phyloP scores from a whole-genome alignment of 441 rosid genomes.

The Adansonia grandidieri region DNA sequence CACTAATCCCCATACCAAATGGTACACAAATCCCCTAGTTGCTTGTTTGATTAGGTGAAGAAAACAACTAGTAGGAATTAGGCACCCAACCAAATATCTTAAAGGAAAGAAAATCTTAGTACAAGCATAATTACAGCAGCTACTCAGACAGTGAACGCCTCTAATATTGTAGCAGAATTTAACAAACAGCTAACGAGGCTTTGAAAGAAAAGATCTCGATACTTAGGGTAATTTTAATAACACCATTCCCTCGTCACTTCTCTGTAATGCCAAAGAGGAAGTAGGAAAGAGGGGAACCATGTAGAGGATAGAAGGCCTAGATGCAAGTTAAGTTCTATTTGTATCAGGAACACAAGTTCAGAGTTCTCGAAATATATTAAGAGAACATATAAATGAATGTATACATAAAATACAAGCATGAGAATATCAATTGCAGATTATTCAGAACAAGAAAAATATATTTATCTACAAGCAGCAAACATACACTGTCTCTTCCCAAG shows the following conservation, averaged over 20 bases:
- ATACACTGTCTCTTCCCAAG: slow-evolving; percentile 85
- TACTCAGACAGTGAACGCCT: neutral
- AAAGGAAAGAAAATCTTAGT: neutral
- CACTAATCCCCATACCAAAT: neutral
- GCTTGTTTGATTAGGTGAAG: neutral
- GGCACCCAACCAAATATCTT: neutral
- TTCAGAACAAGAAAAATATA: neutral
- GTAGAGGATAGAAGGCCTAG: slow-evolving; percentile 1
- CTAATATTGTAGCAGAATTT: neutral
- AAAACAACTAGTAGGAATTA: neutral
- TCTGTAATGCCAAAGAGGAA: slow-evolving; percentile 1
- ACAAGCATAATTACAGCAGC: neutral
- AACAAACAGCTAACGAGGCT: neutral
- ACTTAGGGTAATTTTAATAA: neutral
- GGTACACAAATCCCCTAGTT: neutral
- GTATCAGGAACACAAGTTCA: neutral
- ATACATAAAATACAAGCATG: neutral
- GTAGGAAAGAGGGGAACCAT: neutral
- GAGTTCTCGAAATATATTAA: neutral
- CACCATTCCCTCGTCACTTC: neutral
- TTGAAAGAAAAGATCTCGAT: neutral
- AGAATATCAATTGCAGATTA: neutral
- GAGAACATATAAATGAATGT: too few relatives aligned
- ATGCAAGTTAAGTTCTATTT: neutral
- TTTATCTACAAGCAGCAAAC: slow-evolving; percentile 35